These are phyloP conservation scores for Ascochyta rabiei DNA, from an alignment of 2,329 filamentous ascomycete species.

Conservation along the genomic window DNA sequence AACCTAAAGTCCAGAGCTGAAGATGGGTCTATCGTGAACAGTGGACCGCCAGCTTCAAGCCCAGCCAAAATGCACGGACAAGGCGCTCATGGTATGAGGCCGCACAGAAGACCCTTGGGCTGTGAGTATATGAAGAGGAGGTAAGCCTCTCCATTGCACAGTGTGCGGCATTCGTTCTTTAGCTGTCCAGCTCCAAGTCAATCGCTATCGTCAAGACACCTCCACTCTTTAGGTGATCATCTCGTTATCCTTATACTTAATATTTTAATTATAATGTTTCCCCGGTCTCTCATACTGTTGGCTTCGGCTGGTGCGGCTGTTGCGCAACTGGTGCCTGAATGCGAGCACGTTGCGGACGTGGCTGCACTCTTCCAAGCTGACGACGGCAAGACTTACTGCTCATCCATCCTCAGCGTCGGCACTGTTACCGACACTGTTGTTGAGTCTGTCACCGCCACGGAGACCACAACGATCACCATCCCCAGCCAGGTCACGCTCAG, in stretches of 20 bases:
- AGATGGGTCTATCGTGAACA: constrained; percentile 3
- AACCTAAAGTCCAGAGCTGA: constrained; percentile 13
- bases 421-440: constrained; percentile 11
- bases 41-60: constrained; percentile 6
- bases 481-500: constrained; percentile 12
- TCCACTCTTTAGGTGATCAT: constrained; percentile 14
- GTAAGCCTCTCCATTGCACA: neutral
- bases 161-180: constrained; percentile 18
- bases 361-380: constrained; percentile 7
- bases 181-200: constrained; percentile 16
- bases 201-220: constrained; percentile 12
- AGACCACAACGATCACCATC: constrained; percentile 14
- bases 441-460: constrained; percentile 9
- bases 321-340: constrained; percentile 13
- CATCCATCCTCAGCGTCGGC: constrained; percentile 9
- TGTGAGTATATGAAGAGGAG: constrained; percentile 10
- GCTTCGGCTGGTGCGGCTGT: constrained; percentile 15
- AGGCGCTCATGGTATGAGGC: neutral
- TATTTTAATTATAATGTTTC: constrained; percentile 17
- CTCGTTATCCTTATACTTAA: constrained; percentile 8
- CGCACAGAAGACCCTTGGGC: neutral
- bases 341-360: constrained; percentile 13
- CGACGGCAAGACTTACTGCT: constrained; percentile 15
- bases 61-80: constrained; percentile 5
- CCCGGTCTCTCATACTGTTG: constrained; percentile 13